phyloP scores from a whole-genome alignment of 192 early-diverging fungal species.

The Phlyctochytrium bullatum region DNA sequence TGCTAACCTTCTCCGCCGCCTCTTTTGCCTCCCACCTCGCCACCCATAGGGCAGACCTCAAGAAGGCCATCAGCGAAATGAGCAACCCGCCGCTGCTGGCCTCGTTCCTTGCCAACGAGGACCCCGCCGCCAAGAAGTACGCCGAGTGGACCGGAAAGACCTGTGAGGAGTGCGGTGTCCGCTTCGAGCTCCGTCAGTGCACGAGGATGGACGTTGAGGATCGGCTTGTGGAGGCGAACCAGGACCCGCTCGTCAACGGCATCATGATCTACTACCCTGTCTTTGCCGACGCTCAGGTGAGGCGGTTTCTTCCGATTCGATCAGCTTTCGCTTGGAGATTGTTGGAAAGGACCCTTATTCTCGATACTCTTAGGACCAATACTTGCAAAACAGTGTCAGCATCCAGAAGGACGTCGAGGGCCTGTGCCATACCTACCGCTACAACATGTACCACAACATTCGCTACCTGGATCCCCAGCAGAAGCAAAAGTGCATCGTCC shows the following conservation, averaged over 20 bases:
- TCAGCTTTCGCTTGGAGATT: conserved; percentile 5
- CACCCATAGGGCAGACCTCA: conserved; percentile 44
- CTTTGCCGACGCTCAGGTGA: conserved; percentile 84
- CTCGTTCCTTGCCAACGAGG: conserved; percentile 94
- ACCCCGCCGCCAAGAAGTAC: conserved; percentile 85
- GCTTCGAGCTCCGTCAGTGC: conserved; percentile 86
- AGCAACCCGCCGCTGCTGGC: conserved; percentile 56
- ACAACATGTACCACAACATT: conserved; percentile 96
- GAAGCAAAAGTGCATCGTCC: conserved; percentile 93
- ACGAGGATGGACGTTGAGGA: conserved; percentile 81
- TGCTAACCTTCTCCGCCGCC: background rate
- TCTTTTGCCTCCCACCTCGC: background rate
- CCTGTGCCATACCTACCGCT: conserved; percentile 88
- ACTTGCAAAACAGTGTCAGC: conserved; percentile 89
- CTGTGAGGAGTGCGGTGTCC: conserved; percentile 82
- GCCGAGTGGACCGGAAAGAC: conserved; percentile 95
- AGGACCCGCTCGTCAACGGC: conserved; percentile 80
- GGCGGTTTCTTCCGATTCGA: background rate
- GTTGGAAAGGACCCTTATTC: background rate
- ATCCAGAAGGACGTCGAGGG: conserved; percentile 95
- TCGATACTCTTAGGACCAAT: conserved; percentile 65
- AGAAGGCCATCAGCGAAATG: conserved; percentile 26
- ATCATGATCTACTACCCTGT: conserved; percentile 99
- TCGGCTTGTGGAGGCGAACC: conserved; percentile 83
- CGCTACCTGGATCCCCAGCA: conserved; percentile 78